Evolutionary conservation across 768 basidiomycete genomes (phyloP).

Genomic region (Xerocomellus dryophilus): DNA sequence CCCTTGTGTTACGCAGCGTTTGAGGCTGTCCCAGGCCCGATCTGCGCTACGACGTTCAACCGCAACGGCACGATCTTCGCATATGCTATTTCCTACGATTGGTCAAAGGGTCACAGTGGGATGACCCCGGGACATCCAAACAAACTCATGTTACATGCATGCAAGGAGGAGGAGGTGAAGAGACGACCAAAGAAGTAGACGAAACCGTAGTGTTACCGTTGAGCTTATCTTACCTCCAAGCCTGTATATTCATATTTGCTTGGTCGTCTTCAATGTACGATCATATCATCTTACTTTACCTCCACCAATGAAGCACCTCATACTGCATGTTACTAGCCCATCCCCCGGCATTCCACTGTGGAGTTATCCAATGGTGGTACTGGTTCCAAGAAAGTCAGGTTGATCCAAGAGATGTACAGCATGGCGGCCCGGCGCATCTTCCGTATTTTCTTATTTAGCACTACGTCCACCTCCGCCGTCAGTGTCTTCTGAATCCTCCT

Average conservation of each 20-base stretch:
- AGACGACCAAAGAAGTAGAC: constrained; percentile 45
- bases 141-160: constrained; percentile 80
- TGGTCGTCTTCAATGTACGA: constrained; percentile 14
- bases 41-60: constrained; percentile 81
- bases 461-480: constrained; percentile 21
- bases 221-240: constrained; percentile 1
- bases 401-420: too few relatives aligned
- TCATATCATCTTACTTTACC: constrained; percentile 8
- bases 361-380: too few relatives aligned
- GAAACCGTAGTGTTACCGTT: background rate
- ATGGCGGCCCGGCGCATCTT: constrained; percentile 41
- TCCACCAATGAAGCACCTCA: too few relatives aligned
- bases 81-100: constrained; percentile 90
- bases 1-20: constrained; percentile 49
- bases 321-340: too few relatives aligned
- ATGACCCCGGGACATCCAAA: constrained; percentile 69
- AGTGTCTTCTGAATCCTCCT: constrained; percentile 17
- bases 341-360: too few relatives aligned
- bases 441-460: constrained; percentile 63
- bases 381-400: too few relatives aligned
- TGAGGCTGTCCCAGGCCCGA: constrained; percentile 70
- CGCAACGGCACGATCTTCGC: constrained; percentile 86
- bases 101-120: constrained; percentile 89
- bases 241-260: constrained; percentile 4
- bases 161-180: constrained; percentile 85